phyloP scores from a whole-genome alignment of 371 early-diverging fungal genomes.

The Funneliformis caledonium region DNA sequence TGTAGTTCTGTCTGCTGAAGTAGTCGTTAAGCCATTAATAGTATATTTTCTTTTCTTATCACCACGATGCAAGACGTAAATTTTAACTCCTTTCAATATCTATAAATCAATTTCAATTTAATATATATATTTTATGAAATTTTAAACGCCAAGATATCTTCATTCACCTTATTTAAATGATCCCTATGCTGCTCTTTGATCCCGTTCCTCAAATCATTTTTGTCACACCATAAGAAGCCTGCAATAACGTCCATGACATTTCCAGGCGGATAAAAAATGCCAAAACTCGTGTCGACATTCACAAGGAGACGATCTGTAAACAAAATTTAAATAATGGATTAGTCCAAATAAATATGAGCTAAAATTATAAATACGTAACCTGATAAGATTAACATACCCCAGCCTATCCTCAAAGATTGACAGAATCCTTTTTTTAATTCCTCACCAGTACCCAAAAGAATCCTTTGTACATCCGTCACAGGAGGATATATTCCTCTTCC shows the following conservation, averaged over 20 bases:
- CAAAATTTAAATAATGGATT: no score
- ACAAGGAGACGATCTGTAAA: no score
- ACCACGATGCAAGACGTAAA: conserved; percentile 74
- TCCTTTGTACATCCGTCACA: conserved; percentile 49
- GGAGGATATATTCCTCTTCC: conserved; percentile 46
- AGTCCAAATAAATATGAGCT: no score
- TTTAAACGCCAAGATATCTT: no score
- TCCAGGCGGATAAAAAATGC: no score
- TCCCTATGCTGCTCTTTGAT: no score
- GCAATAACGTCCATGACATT: no score
- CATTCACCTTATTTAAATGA: no score
- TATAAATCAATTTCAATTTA: not conserved
- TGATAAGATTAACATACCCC: not conserved
- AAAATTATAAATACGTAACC: no score
- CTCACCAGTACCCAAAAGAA: conserved; percentile 65
- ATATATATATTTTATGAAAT: not conserved
- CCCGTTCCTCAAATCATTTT: no score
- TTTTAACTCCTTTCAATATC: conserved; percentile 64
- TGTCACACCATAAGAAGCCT: no score
- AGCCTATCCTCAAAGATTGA: conserved; percentile 76
- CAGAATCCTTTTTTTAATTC: conserved; percentile 91
- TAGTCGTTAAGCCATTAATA: conserved; percentile 65
- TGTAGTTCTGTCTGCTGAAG: conserved; percentile 64
- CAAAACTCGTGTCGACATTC: no score
- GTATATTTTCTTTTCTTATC: conserved; percentile 64